Evolutionary conservation across 768 basidiomycete genomes (phyloP).

Genomic region (Mycena polygramma): DNA sequence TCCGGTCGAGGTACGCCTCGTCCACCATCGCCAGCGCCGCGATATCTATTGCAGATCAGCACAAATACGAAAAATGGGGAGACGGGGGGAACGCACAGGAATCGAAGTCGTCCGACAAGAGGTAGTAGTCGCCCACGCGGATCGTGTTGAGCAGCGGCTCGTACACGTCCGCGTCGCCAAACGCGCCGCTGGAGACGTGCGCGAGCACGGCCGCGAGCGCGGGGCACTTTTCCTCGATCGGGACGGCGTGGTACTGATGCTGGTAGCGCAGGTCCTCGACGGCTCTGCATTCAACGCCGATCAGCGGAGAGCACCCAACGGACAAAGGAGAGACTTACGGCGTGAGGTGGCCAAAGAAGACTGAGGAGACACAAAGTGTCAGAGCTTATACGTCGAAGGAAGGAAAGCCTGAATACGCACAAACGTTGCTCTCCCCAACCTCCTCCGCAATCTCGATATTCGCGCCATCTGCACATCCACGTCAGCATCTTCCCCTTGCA

Average conservation of each 20-base stretch:
- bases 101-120: slow-evolving; percentile 94
- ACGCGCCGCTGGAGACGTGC: slow-evolving; percentile 80
- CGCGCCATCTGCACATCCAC: slow-evolving; percentile 77
- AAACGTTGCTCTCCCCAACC: slow-evolving; percentile 92
- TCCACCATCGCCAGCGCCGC: slow-evolving; percentile 90
- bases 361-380: slow-evolving; percentile 48
- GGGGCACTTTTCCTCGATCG: slow-evolving; percentile 87
- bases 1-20: slow-evolving; percentile 84
- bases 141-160: slow-evolving; percentile 89
- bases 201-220: slow-evolving; percentile 85
- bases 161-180: slow-evolving; percentile 86
- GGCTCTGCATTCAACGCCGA: slow-evolving; percentile 50
- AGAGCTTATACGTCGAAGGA: neutral
- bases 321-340: slow-evolving; percentile 54
- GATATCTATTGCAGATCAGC: slow-evolving; percentile 64
- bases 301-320: slow-evolving; percentile 5
- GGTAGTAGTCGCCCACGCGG: slow-evolving; percentile 81
- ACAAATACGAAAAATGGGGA: neutral
- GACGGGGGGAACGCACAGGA: slow-evolving; percentile 69
- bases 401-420: slow-evolving; percentile 62
- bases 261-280: slow-evolving; percentile 91
- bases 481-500: neutral
- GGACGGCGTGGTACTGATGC: slow-evolving; percentile 85
- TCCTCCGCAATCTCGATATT: slow-evolving; percentile 98
- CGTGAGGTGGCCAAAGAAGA: slow-evolving; percentile 93